Base-by-base conservation (phyloP, 768 basidiomycete genomes). In the Candolleomyces aberdarensis region DNA sequence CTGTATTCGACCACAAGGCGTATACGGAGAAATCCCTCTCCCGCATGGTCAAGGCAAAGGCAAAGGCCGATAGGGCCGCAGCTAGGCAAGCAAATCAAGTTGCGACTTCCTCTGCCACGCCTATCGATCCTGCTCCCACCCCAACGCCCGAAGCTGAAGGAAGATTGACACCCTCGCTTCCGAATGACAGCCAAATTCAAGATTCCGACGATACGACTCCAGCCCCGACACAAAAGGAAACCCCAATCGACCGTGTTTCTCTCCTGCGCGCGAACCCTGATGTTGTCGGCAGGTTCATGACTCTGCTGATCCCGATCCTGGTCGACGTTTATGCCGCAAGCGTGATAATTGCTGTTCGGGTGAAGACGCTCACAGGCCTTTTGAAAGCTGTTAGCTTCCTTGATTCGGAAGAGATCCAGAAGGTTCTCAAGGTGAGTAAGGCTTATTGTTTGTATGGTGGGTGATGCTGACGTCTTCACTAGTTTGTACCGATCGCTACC, bases 271-370 rank as follows among this genome's bases (percentile, higher is more conserved):
- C 84, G 4, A 87, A 89, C 62, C 83, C 89, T 22, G 80, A 77
- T n/a, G 85, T 93, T 29, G 89, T 96, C 53, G 86, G 84, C 19
- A 84, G 87, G 15, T 98, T 95, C 74, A 92, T 96, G 84, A 85
- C 86, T 51, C 78, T 96, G 39, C 86, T 94, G 67, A 88, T 98
- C 0, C 97, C 97, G 0, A 94, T 97, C 58, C 83, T 99, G 58
- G 88, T 98, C 61, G 97, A 98, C 67, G 96, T 99, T n/a, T 98
- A 98, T 74, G 91, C 96, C n/a, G 96, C 97, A 32, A 97, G 94
- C 71, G 96, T 98, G 29, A 87, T 89, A 53, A 85, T 88, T 0
- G 86, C 92, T 2, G 87, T 98, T 11, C 83, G 97, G 61, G 85
- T 91, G 47, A 96, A 96, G 77, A 93, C 94, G 0, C 78, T 98